These are phyloP conservation scores for Alternaria consortialis DNA, from an alignment of 2,329 filamentous ascomycete species.

Conservation along the genomic window DNA sequence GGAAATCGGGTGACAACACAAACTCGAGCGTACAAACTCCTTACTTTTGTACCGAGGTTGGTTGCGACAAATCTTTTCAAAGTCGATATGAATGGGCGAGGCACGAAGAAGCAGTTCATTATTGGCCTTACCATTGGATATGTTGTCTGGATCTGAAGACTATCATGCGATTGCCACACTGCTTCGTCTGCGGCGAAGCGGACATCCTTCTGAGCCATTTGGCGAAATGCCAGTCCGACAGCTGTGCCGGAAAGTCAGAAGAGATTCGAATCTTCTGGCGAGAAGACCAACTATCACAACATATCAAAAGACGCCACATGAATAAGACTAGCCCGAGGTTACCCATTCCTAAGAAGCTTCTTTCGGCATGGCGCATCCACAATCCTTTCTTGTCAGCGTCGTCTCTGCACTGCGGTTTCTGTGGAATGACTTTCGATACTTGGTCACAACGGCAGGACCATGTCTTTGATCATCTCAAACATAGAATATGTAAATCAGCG, in stretches of 20 bases:
- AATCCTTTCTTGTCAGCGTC: no score
- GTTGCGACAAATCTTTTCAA: background rate
- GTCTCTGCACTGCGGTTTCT: no score
- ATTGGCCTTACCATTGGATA: slow-evolving; percentile 18
- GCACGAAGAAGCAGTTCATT: slow-evolving; percentile 20
- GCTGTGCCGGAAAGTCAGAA: background rate
- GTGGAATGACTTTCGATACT: no score
- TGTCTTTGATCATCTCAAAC: no score
- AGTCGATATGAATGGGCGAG: slow-evolving; percentile 11
- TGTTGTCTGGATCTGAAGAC: background rate
- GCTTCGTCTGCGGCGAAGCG: background rate
- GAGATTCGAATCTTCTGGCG: slow-evolving; percentile 11
- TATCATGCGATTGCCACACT: background rate
- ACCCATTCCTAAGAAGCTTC: no score
- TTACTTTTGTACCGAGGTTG: slow-evolving; percentile 13
- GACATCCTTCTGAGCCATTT: background rate
- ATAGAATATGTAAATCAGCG: no score
- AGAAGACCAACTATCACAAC: slow-evolving; percentile 12
- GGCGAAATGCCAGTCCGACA: background rate
- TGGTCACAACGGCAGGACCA: no score
- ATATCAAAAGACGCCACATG: no score
- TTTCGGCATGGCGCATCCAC: no score
- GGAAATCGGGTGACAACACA: no score
- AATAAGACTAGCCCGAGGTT: no score
- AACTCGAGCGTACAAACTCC: no score